Percentiles rank a stretch among this genome's conserved stretches.
These are phyloP conservation scores for Xylaria sp. DNA, from an alignment of 2,329 filamentous ascomycete genomes.

Conservation along the genomic window DNA sequence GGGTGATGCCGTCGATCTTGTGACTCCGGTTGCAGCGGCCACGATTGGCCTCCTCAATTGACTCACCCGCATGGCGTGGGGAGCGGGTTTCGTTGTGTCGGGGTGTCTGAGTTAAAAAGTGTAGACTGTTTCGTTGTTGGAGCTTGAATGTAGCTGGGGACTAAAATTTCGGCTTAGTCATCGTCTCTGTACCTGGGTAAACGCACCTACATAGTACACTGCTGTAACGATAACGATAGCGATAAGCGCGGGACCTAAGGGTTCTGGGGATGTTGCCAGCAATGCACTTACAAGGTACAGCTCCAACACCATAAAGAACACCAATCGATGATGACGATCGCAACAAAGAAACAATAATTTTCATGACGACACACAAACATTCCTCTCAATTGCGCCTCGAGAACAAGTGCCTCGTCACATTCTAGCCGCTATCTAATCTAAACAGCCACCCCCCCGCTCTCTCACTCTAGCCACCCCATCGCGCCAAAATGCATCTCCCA, in stretches of 20 bases:
- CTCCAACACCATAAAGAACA: background rate
- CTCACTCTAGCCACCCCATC: background rate
- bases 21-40: conserved; percentile 50
- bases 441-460: background rate
- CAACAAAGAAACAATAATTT: background rate
- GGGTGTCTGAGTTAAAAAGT: background rate
- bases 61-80: conserved; percentile 55
- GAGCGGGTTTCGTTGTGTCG: conserved; percentile 32
- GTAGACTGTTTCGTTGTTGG: conserved; percentile 18
- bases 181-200: background rate
- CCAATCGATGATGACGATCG: conserved; percentile 5
- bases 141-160: conserved; percentile 31
- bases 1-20: conserved; percentile 39
- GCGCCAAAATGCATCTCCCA: conserved; percentile 1
- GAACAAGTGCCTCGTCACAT: background rate
- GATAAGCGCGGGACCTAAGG: conserved; percentile 1
- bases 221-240: background rate
- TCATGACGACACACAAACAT: conserved; percentile 1
- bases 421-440: no score
- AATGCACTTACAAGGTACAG: conserved; percentile 14
- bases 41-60: conserved; percentile 58
- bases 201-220: no score
- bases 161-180: conserved; percentile 56
- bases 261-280: conserved; percentile 18
- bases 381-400: background rate